Conservation (phyloP, 768 basidiomycete species). For the Rubroboletus satanas region DNA sequence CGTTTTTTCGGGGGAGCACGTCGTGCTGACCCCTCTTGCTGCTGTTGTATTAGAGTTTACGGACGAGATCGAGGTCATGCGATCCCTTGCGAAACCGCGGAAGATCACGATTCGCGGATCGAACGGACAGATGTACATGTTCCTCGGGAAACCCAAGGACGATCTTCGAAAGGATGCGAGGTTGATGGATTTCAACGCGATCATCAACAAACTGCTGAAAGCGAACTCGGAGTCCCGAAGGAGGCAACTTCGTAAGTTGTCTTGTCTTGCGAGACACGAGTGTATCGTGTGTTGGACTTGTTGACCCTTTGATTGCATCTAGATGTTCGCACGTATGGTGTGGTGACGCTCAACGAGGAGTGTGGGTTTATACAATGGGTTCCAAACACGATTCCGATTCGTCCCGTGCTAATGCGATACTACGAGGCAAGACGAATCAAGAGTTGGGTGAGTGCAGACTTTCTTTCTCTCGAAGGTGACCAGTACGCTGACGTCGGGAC, state of each 20-base stretch:
- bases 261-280: neutral
- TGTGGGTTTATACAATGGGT: constrained; percentile 99
- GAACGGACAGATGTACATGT: constrained; percentile 82
- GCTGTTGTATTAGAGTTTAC: constrained; percentile 50
- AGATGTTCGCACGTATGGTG: constrained; percentile 96
- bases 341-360: constrained; percentile 95
- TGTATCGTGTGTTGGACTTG: neutral
- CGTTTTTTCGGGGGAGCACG: neutral
- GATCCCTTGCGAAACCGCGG: constrained; percentile 83
- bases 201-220: constrained; percentile 95
- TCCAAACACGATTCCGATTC: constrained; percentile 81
- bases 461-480: neutral
- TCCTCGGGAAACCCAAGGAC: constrained; percentile 95
- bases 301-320: neutral
- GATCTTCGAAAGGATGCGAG: constrained; percentile 96
- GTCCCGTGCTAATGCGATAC: constrained; percentile 63
- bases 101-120: constrained; percentile 83
- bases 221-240: constrained; percentile 90
- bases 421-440: constrained; percentile 55
- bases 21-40: neutral
- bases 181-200: constrained; percentile 96
- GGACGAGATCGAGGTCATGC: constrained; percentile 89
- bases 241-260: constrained; percentile 81
- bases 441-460: constrained; percentile 42
- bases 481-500: neutral